Conservation (phyloP, 2,329 filamentous ascomycete species). For the Penicillium freii region DNA sequence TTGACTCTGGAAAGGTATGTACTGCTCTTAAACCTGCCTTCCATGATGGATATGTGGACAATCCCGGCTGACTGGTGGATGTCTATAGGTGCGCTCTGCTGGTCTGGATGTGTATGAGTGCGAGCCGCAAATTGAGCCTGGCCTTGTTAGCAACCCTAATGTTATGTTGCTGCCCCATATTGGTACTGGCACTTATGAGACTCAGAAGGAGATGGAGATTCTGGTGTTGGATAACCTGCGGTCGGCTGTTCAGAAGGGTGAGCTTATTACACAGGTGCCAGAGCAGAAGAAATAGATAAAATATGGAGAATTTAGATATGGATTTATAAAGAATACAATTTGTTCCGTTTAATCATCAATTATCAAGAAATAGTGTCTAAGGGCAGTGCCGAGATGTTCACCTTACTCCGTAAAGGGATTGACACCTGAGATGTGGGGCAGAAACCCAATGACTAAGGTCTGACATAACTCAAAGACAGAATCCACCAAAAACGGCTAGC, state of each 20-base stretch:
- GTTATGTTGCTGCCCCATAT: constrained; percentile 60
- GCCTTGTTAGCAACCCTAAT: constrained; percentile 44
- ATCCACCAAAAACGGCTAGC: constrained; percentile 30
- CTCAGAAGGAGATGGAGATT: constrained; percentile 61
- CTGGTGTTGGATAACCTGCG: constrained; percentile 59
- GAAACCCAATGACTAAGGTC: constrained; percentile 3
- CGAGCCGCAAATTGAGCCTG: constrained; percentile 49
- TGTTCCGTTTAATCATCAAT: neutral
- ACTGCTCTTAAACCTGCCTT: neutral
- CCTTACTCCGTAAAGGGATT: neutral
- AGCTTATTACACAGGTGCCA: constrained; percentile 59
- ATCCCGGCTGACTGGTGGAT: neutral
- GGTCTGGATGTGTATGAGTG: constrained; percentile 50
- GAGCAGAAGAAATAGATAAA: constrained; percentile 52
- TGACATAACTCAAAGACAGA: constrained; percentile 8
- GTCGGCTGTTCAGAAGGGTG: constrained; percentile 55
- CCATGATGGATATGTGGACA: neutral
- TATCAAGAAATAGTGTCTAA: neutral
- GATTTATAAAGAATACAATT: neutral
- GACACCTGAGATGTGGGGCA: constrained; percentile 5
- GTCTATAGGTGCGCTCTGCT: constrained; percentile 39
- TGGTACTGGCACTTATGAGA: constrained; percentile 60
- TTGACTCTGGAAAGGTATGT: constrained; percentile 46
- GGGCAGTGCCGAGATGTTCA: neutral
- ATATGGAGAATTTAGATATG: neutral